A percentile compares a stretch with the other conserved stretches of the same genome.
phyloP scores from a whole-genome alignment of 129 eudicot species.

The Flaveria robusta region DNA sequence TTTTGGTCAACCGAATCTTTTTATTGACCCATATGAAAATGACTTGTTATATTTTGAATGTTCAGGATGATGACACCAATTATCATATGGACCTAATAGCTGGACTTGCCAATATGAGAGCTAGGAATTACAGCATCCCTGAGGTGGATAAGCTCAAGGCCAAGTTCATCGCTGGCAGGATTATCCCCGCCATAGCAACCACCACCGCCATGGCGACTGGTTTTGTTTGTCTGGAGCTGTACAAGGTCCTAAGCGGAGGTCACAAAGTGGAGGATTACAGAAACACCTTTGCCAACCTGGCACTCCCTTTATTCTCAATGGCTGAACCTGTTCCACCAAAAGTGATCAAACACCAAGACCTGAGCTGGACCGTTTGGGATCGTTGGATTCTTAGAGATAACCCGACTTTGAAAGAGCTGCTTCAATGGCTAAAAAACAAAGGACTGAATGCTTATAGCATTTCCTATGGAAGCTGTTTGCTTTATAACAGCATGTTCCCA shows the following conservation, averaged over 20 bases:
- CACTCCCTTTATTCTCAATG: conserved; percentile 91
- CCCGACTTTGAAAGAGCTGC: conserved; percentile 73
- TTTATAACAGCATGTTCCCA: conserved; percentile 81
- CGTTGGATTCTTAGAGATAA: conserved; percentile 76
- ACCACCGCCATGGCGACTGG: conserved; percentile 98
- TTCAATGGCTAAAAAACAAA: conserved; percentile 73
- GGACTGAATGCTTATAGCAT: conserved; percentile 88
- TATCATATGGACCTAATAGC: conserved; percentile 96
- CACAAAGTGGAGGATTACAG: conserved; percentile 94
- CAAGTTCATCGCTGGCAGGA: conserved; percentile 93
- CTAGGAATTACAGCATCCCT: conserved; percentile 91
- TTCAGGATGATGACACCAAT: conserved; percentile 88
- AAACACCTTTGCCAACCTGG: conserved; percentile 92
- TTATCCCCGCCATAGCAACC: conserved; percentile 98
- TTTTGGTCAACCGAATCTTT: background rate
- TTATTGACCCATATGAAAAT: background rate
- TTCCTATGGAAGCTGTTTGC: conserved; percentile 84
- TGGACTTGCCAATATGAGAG: conserved; percentile 97
- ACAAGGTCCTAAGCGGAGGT: conserved; percentile 71
- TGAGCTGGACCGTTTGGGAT: conserved; percentile 99
- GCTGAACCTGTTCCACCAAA: conserved; percentile 97
- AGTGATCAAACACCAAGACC: conserved; percentile 75
- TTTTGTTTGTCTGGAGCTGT: conserved; percentile 87
- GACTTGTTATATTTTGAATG: conserved; percentile 7
- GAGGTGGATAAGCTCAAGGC: conserved; percentile 98